Evolutionary conservation across 805 yeast genomes (phyloP).

Genomic region (Nakazawaea wickerhamii): DNA sequence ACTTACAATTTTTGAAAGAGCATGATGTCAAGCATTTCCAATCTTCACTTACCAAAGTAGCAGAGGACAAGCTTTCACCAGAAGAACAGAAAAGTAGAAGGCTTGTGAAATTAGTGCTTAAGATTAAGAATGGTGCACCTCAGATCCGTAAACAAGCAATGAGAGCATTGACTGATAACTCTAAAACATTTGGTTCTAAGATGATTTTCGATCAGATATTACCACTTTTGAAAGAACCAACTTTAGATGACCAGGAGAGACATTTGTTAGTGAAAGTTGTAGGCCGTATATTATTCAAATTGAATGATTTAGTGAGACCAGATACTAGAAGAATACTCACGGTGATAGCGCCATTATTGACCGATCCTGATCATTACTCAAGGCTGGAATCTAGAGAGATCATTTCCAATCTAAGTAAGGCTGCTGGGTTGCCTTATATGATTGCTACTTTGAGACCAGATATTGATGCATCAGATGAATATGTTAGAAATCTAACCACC

Average conservation of each 20-base stretch:
- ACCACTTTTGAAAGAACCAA: constrained; percentile 68
- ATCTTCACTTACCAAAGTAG: constrained; percentile 31
- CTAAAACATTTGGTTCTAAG: constrained; percentile 63
- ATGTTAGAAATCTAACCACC: constrained; percentile 69
- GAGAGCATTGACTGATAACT: constrained; percentile 58
- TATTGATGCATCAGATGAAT: constrained; percentile 77
- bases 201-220: constrained; percentile 63
- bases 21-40: constrained; percentile 72
- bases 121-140: constrained; percentile 76
- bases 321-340: constrained; percentile 65
- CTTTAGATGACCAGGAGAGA: constrained; percentile 75
- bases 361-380: constrained; percentile 74
- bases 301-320: constrained; percentile 65
- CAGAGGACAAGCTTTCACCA: constrained; percentile 31
- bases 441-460: constrained; percentile 77
- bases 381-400: constrained; percentile 77
- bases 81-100: constrained; percentile 56
- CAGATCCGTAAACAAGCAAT: constrained; percentile 62
- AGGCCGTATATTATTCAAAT: constrained; percentile 59
- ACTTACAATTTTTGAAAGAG: constrained; percentile 62
- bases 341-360: constrained; percentile 72
- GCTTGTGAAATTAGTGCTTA: constrained; percentile 58
- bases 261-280: constrained; percentile 74
- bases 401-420: constrained; percentile 65
- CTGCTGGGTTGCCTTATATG: constrained; percentile 79